Percentiles rank a stretch among this genome's conserved stretches.
Evolutionary conservation across 1,139 yeast genomes (phyloP).

Genomic region (Candida tropicalis): DNA sequence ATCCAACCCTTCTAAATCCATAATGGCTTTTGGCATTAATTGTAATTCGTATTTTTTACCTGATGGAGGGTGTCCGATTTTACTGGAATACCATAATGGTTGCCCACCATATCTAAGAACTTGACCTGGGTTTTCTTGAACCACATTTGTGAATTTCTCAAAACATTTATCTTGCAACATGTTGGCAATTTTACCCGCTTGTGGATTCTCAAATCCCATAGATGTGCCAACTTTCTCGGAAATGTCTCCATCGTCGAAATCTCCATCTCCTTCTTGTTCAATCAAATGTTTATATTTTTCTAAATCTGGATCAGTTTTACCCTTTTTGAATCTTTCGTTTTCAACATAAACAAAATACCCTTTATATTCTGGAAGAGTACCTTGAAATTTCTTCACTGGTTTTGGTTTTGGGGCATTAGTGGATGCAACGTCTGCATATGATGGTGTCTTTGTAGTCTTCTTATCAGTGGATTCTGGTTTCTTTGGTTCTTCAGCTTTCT

Average conservation of each 20-base stretch:
- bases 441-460: slow-evolving; percentile 10
- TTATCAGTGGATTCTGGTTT: slow-evolving; percentile 7
- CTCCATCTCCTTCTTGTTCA: slow-evolving; percentile 36
- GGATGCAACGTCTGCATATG: slow-evolving; percentile 31
- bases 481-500: slow-evolving; percentile 13
- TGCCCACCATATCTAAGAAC: slow-evolving; percentile 80
- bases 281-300: slow-evolving; percentile 53
- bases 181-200: slow-evolving; percentile 45
- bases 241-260: slow-evolving; percentile 8
- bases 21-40: slow-evolving; percentile 89
- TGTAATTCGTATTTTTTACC: slow-evolving; percentile 71
- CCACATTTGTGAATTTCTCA: slow-evolving; percentile 72
- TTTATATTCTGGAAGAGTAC: slow-evolving; percentile 51
- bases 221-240: slow-evolving; percentile 16
- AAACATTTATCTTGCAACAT: slow-evolving; percentile 77
- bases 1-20: slow-evolving; percentile 64
- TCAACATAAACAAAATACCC: slow-evolving; percentile 74
- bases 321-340: slow-evolving; percentile 54
- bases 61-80: slow-evolving; percentile 48
- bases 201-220: slow-evolving; percentile 29
- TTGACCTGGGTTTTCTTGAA: slow-evolving; percentile 82
- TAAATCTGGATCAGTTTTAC: slow-evolving; percentile 39
- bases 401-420: slow-evolving; percentile 18
- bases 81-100: slow-evolving; percentile 73
- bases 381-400: slow-evolving; percentile 15